Evolutionary conservation across 208 protist genomes (phyloP), one percentile per base, ranked within the genome.

Genomic region (Balamuthia mandrillaris): DNA sequence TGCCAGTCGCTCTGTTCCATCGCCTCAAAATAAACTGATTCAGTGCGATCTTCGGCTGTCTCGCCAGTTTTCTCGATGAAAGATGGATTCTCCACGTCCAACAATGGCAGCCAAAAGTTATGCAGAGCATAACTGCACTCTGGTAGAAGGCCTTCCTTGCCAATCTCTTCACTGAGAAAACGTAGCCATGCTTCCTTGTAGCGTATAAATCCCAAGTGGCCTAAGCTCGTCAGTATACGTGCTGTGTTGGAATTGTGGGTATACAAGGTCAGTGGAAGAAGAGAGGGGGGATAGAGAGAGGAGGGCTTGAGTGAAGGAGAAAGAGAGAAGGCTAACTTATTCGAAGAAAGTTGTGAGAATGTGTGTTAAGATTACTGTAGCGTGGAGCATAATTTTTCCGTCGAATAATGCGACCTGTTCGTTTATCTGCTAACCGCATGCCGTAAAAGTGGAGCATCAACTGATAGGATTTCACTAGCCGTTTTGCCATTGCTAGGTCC

Each of bases 1-100:
- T 39, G 44, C 2, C 49, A 56, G 27, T 77, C 66, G 0, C 42
- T 45, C n/a, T 77, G 27, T 33, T 77, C 66, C 10, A 77, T 39
- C 18, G 49, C 49, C 42, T 29, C 9, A 29, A 77, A 77, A 29
- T 77, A 77, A 27, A 77, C 24, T 12, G 66, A 77, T 45, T 77
- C 66, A 5, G 66, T 77, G 16, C 66, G 66, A 33, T 77, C 66
- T 45, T 77, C 24, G 5, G 65, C 35, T 54, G 54, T 24, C 44
- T 77, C 66, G 66, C 66, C 66, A 3, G 66, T 77, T 31, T 77
- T 77, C n/a, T 77, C 54, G 44, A 77, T 77, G 29, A 77, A 77
- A 7, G 29, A 39, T 3, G 10, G 14, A 2, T 39, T 56, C 18
- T 77, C 66, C 12, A 54, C 44, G 21, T 77, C 44, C 33, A 5